These are phyloP conservation scores for Xylariaceae sp. DNA, from an alignment of 2,329 filamentous ascomycete genomes.

Conservation along the genomic window DNA sequence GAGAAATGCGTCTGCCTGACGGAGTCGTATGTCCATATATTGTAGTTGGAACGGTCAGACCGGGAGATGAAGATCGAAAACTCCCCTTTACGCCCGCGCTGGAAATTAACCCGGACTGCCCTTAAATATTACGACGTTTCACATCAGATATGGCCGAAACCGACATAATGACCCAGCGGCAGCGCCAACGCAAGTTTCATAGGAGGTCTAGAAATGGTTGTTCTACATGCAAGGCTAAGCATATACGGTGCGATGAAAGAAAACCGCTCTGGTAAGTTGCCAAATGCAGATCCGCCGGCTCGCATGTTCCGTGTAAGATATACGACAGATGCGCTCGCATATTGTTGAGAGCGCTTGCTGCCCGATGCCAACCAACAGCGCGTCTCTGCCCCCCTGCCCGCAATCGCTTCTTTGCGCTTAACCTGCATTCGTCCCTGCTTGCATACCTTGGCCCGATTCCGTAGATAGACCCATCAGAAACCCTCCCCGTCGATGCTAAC, in stretches of 20 bases:
- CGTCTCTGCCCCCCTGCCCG: slow-evolving; percentile 6
- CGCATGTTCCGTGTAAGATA: slow-evolving; percentile 14
- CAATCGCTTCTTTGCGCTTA: slow-evolving; percentile 3
- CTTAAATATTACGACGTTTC: neutral
- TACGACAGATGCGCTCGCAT: slow-evolving; percentile 24
- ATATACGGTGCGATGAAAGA: slow-evolving; percentile 50
- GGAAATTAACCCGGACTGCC: neutral
- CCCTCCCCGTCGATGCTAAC: slow-evolving; percentile 18
- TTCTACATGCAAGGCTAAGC: slow-evolving; percentile 43
- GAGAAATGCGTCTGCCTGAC: neutral
- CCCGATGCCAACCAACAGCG: slow-evolving; percentile 15
- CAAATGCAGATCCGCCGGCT: slow-evolving; percentile 9
- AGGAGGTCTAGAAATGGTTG: slow-evolving; percentile 38
- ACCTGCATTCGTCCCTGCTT: slow-evolving; percentile 3
- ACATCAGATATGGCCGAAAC: slow-evolving; percentile 18
- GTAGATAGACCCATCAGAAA: slow-evolving; percentile 2
- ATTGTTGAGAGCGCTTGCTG: slow-evolving; percentile 16
- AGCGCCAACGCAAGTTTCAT: slow-evolving; percentile 39
- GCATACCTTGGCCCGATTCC: slow-evolving; percentile 1
- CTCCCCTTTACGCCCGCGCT: neutral
- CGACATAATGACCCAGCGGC: slow-evolving; percentile 28
- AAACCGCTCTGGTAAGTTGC: slow-evolving; percentile 48
- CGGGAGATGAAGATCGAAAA: slow-evolving; percentile 60
- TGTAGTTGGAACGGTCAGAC: neutral
- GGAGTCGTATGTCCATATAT: neutral